Percentiles rank a stretch among this genome's conserved stretches.
These are phyloP conservation scores for Carex kokanica DNA, from an alignment of 176 grass and related monocot genomes.

Conservation along the genomic window DNA sequence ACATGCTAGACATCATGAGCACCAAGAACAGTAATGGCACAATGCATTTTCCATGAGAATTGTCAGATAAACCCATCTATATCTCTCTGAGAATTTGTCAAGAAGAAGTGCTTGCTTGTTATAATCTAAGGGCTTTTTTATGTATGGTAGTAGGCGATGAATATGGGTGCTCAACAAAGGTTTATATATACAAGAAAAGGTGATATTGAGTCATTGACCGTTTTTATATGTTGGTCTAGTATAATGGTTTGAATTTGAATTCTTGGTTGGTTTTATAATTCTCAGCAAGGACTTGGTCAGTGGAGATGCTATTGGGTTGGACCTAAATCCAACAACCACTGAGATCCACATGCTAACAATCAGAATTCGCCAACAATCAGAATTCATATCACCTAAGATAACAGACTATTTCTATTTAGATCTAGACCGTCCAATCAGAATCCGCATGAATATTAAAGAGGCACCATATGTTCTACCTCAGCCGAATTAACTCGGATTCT, in stretches of 20 bases:
- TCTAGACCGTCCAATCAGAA: no score
- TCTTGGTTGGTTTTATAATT: background rate
- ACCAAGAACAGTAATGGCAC: conserved; percentile 11
- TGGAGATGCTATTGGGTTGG: background rate
- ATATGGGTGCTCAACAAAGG: background rate
- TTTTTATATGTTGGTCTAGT: background rate
- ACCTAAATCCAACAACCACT: background rate
- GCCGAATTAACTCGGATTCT: no score
- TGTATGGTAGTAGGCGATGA: background rate
- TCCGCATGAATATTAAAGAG: no score
- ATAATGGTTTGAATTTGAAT: conserved; percentile 26
- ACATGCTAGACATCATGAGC: background rate
- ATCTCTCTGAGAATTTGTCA: background rate
- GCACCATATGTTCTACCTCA: no score
- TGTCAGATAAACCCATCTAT: conserved; percentile 12
- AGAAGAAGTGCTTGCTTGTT: background rate
- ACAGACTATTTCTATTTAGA: no score
- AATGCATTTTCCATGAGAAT: conserved; percentile 4
- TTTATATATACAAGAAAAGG: conserved; percentile 13
- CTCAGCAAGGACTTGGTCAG: conserved; percentile 1
- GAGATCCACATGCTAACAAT: background rate
- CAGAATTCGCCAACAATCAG: no score
- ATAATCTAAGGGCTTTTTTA: background rate
- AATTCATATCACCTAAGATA: no score
- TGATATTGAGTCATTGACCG: background rate